Base-by-base conservation (phyloP, 2,329 filamentous ascomycete species). In the Alternaria sp. region DNA sequence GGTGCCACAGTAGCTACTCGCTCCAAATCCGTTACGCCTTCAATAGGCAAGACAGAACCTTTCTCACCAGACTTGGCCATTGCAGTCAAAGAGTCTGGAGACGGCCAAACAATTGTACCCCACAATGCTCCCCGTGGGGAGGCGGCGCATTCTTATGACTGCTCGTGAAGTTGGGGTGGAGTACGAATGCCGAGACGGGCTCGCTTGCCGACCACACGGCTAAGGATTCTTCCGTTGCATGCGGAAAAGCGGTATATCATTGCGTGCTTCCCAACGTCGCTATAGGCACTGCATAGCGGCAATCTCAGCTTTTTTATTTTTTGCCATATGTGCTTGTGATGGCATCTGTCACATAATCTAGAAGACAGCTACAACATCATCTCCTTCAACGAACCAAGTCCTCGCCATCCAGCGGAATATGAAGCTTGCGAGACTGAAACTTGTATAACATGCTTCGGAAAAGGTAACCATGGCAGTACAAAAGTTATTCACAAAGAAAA, bases 11-110 rank as follows among this genome's bases (percentile, higher is more conserved):
- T 44, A 7, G 47, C 52, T 20, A 43, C 62, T 2, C 49, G 51
- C 36, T 59, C 58, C 7, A 57, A 22, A 26, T 62, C 59, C 22
- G 54, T 58, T 4, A 51, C 53, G n/a, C 32, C 39, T 8, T 32
- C 20, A 0, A 26, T 24, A 11, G 28, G 36, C 12, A 11, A 1
- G n/a, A n/a, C 41, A 0, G 8, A 9, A 12, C 9, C 6, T 1
- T 24, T 47, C 0, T 36, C 59, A 9, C 38, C 18, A 7, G 5
- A 18, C 5, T 51, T 51, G 16, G 34, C 32, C 59, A 62, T n/a
- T 14, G 32, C 32, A 14, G 32, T 14, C 12, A 8, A 38, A 2
- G 11, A 4, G n/a, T 4, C 30, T 34, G 2, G 6, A 3, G 12
- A 24, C 32, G 1, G 12, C 6, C 2, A n/a, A 11, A 7, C 3